These are phyloP conservation scores for Apiotrichum porosum DNA, from an alignment of 1,284 basidiomycete species.

Conservation along the genomic window DNA sequence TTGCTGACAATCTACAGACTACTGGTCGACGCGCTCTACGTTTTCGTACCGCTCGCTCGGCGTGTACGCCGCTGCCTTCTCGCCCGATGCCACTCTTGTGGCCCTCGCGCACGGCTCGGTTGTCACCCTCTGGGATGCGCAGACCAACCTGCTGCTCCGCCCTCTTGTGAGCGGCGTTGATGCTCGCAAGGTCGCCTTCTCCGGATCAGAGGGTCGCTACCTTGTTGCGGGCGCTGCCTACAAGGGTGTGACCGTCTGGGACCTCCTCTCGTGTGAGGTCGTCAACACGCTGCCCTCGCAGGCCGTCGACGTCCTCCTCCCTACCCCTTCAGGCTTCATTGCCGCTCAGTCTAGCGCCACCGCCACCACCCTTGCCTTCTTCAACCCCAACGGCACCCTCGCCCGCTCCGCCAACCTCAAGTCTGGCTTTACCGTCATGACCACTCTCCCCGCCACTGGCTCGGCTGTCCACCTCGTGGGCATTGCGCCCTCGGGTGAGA, in stretches of 20 bases:
- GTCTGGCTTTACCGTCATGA: constrained; percentile 7
- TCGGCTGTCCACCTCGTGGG: constrained; percentile 28
- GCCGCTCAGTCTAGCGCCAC: constrained; percentile 22
- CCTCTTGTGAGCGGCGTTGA: constrained; percentile 57
- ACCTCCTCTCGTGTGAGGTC: constrained; percentile 60
- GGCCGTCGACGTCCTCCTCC: constrained; percentile 57
- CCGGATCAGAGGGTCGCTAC: constrained; percentile 48
- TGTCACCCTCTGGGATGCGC: constrained; percentile 72
- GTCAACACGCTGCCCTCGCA: constrained; percentile 47
- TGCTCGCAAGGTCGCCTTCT: constrained; percentile 41
- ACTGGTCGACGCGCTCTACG: constrained; percentile 70
- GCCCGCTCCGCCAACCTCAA: constrained; percentile 7
- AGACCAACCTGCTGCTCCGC: constrained; percentile 61
- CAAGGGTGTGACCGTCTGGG: constrained; percentile 68
- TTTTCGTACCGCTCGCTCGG: constrained; percentile 64
- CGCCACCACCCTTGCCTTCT: constrained; percentile 51
- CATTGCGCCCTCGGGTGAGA: constrained; percentile 33
- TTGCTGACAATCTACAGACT: constrained; percentile 54
- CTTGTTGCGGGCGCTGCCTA: constrained; percentile 57
- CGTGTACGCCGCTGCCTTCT: constrained; percentile 68
- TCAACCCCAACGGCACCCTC: constrained; percentile 41
- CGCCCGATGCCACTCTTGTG: constrained; percentile 79
- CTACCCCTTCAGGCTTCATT: constrained; percentile 57
- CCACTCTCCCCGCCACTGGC: constrained; percentile 12
- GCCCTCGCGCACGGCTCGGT: constrained; percentile 66